Percentiles rank a stretch among this genome's conserved stretches.
These are phyloP conservation scores for Pseudogymnoascus sp. DNA, from an alignment of 2,329 filamentous ascomycete species.

Conservation along the genomic window DNA sequence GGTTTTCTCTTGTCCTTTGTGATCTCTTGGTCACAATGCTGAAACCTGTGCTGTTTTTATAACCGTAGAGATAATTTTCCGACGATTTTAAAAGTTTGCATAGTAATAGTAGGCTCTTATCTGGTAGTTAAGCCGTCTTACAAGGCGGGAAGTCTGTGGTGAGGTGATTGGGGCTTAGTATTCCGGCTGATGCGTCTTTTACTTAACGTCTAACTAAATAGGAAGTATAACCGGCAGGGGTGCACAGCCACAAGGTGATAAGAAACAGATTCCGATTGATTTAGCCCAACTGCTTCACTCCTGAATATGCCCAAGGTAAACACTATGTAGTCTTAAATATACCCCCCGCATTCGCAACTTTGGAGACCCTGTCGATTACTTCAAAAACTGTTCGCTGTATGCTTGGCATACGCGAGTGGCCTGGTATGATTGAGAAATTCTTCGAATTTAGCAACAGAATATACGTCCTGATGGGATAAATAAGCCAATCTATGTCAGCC, in stretches of 20 bases:
- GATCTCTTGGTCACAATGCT: neutral
- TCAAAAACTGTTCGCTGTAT: too few relatives aligned
- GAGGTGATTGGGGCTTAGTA: neutral
- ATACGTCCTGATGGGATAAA: too few relatives aligned
- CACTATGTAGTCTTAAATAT: too few relatives aligned
- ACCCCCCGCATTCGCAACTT: too few relatives aligned
- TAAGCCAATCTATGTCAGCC: too few relatives aligned
- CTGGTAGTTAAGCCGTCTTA: neutral
- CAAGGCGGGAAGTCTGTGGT: neutral
- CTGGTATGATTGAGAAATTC: too few relatives aligned
- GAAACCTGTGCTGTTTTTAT: neutral
- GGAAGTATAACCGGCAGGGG: neutral
- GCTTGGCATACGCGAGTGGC: too few relatives aligned
- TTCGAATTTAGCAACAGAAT: too few relatives aligned
- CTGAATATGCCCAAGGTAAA: too few relatives aligned
- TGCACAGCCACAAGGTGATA: neutral
- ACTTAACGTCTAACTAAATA: neutral
- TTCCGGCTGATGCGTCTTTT: neutral
- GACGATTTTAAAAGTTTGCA: neutral
- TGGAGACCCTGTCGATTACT: too few relatives aligned
- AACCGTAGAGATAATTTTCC: neutral
- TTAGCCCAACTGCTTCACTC: too few relatives aligned
- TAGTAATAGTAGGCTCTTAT: neutral
- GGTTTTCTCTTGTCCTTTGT: neutral
- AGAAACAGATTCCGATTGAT: too few relatives aligned